Conservation (phyloP, 352 stramenopile species). For the Globisporangium echinulatum region DNA sequence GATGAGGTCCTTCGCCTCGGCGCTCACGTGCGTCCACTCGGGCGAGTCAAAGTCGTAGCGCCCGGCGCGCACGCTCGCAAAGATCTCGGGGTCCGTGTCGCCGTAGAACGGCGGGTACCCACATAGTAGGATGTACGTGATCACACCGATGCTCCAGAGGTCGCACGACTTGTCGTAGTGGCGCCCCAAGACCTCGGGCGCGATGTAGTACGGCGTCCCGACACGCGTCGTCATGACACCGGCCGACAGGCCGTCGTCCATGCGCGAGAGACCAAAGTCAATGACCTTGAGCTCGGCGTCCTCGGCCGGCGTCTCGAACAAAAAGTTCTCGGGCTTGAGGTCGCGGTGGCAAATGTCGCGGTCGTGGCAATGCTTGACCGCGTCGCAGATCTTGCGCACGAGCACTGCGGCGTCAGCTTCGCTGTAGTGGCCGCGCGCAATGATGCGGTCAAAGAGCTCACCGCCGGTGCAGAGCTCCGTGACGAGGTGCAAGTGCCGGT, state of each 20-base stretch:
- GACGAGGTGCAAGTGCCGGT: conserved; percentile 95
- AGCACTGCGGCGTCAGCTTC: conserved; percentile 93
- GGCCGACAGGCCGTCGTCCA: conserved; percentile 79
- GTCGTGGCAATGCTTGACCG: conserved; percentile 96
- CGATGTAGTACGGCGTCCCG: conserved; percentile 95
- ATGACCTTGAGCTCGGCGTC: conserved; percentile 97
- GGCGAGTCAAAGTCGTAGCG: conserved; percentile 84
- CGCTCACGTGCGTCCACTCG: conserved; percentile 78
- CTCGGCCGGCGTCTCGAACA: conserved; percentile 90
- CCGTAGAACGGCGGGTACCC: conserved; percentile 96
- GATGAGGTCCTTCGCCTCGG: conserved; percentile 93
- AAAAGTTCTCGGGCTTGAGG: conserved; percentile 97
- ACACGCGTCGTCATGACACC: conserved; percentile 94
- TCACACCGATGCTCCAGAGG: conserved; percentile 95
- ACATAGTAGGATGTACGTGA: conserved; percentile 94
- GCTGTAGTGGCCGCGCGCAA: conserved; percentile 92
- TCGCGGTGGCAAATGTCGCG: conserved; percentile 97
- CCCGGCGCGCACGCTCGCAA: conserved; percentile 68
- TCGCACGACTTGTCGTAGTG: conserved; percentile 96
- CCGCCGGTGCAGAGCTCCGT: conserved; percentile 97
- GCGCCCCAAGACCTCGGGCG: conserved; percentile 90
- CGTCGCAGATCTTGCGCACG: conserved; percentile 95
- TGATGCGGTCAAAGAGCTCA: conserved; percentile 94
- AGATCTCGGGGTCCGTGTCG: conserved; percentile 90
- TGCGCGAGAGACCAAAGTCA: conserved; percentile 95